A percentile compares a stretch with the other conserved stretches of the same genome.
Conservation (phyloP, 2,329 filamentous ascomycete genomes). For the Ustilaginoidea virens region DNA sequence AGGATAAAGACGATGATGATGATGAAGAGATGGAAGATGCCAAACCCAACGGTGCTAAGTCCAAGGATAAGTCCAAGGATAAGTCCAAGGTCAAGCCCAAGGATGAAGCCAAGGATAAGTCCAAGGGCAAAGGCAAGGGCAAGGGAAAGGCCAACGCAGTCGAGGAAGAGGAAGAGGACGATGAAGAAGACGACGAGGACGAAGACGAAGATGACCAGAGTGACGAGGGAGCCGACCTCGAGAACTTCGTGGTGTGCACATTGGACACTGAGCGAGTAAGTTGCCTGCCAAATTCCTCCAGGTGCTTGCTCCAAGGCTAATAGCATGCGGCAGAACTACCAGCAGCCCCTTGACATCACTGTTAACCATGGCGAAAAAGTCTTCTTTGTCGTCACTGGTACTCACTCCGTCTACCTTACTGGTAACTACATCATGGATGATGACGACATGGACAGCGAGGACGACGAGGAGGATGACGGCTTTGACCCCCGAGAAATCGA, state of each 20-base stretch:
- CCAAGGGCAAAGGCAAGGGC: constrained; percentile 38
- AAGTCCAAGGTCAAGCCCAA: constrained; percentile 56
- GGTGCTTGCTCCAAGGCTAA: constrained; percentile 10
- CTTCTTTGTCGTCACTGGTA: constrained; percentile 83
- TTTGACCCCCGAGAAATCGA: constrained; percentile 69
- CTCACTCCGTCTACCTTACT: constrained; percentile 80
- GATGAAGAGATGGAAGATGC: constrained; percentile 67
- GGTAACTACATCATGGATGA: constrained; percentile 86
- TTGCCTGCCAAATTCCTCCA: background rate
- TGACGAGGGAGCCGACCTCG: constrained; percentile 50
- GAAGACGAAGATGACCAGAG: constrained; percentile 45
- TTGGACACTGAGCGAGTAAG: constrained; percentile 82
- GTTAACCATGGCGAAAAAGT: constrained; percentile 78
- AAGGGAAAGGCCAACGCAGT: constrained; percentile 46
- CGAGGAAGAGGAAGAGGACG: constrained; percentile 8
- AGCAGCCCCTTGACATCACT: constrained; percentile 89
- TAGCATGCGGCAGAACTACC: constrained; percentile 65
- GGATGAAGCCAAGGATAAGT: constrained; percentile 42
- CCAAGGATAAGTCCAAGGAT: constrained; percentile 49
- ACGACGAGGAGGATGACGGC: constrained; percentile 64
- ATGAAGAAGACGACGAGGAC: constrained; percentile 19
- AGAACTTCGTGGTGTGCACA: constrained; percentile 91
- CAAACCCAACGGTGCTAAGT: constrained; percentile 39
- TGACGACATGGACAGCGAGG: constrained; percentile 37
- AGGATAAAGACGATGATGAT: constrained; percentile 46